A percentile compares a stretch with the other conserved stretches of the same genome.
These are phyloP conservation scores for Amauroascus niger DNA, from an alignment of 2,329 filamentous ascomycete species.

Conservation along the genomic window DNA sequence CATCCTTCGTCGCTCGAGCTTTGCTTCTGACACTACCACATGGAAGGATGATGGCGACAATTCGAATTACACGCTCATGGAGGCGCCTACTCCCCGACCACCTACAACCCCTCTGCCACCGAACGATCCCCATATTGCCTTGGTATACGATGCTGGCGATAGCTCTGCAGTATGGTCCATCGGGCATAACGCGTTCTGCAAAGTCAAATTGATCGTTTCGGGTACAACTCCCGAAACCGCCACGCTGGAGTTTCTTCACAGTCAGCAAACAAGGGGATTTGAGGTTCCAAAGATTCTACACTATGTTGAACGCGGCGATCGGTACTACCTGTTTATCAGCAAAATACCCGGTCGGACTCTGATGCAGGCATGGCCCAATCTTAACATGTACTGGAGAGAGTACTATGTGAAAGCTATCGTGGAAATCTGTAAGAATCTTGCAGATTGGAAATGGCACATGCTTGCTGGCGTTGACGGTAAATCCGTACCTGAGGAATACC, in stretches of 20 bases:
- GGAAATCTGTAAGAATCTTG: slow-evolving; percentile 5
- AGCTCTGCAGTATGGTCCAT: slow-evolving; percentile 20
- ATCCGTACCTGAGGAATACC: slow-evolving; percentile 6
- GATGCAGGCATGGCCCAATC: slow-evolving; percentile 20
- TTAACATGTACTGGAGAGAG: slow-evolving; percentile 20
- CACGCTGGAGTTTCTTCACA: slow-evolving; percentile 7
- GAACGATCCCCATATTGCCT: slow-evolving; percentile 14
- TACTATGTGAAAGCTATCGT: slow-evolving; percentile 20
- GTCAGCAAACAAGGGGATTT: not conserved
- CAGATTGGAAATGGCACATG: slow-evolving; percentile 4
- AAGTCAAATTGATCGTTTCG: slow-evolving; percentile 16
- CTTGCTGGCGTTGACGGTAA: slow-evolving; percentile 8
- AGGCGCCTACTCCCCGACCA: slow-evolving; percentile 14
- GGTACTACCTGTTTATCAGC: slow-evolving; percentile 23
- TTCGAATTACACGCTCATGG: slow-evolving; percentile 2
- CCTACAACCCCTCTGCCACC: slow-evolving; percentile 7
- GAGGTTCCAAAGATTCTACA: slow-evolving; percentile 7
- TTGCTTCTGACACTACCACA: not conserved
- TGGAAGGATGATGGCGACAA: slow-evolving; percentile 7
- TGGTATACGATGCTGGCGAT: slow-evolving; percentile 20
- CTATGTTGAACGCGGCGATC: slow-evolving; percentile 17
- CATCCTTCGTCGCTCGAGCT: not conserved
- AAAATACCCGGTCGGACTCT: slow-evolving; percentile 23
- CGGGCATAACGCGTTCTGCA: slow-evolving; percentile 20
- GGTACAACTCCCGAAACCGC: slow-evolving; percentile 15